These are phyloP conservation scores for Cavenderia fasciculata DNA, from an alignment of 78 protist genomes.

Conservation along the genomic window DNA sequence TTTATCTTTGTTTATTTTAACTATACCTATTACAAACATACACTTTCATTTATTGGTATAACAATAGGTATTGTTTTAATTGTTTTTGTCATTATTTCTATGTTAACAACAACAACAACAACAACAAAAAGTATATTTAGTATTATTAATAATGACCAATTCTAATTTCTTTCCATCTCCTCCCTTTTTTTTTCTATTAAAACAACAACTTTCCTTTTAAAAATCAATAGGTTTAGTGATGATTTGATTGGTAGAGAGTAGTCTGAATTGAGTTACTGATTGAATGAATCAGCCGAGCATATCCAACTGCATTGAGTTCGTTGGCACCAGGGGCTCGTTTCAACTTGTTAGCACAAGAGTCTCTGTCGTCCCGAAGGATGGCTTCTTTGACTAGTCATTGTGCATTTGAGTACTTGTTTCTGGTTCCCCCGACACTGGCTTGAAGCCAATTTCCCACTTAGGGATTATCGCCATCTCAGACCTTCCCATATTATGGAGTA, in stretches of 20 bases:
- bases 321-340: conserved; percentile 14
- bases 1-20: no score
- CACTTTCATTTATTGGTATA: no score
- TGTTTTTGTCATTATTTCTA: no score
- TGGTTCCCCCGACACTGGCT: conserved; percentile 19
- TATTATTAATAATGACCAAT: no score
- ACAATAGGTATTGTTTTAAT: no score
- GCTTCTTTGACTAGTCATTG: neutral
- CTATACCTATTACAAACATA: no score
- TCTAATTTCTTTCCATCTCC: no score
- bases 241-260: conserved; percentile 20
- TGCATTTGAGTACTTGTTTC: neutral
- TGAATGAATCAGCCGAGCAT: neutral
- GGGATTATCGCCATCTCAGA: conserved; percentile 33
- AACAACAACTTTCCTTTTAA: no score
- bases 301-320: conserved; percentile 27
- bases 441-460: neutral
- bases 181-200: no score
- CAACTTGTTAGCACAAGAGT: neutral
- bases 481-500: conserved; percentile 4
- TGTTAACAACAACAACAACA: no score
- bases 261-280: conserved; percentile 27
- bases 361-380: neutral
- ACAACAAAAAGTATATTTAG: no score
- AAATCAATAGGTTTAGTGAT: conserved; percentile 1